A percentile compares a stretch with the other conserved stretches of the same genome.
These are phyloP conservation scores for Yamadazyma sp. DNA, from an alignment of 805 yeast species.

Conservation along the genomic window DNA sequence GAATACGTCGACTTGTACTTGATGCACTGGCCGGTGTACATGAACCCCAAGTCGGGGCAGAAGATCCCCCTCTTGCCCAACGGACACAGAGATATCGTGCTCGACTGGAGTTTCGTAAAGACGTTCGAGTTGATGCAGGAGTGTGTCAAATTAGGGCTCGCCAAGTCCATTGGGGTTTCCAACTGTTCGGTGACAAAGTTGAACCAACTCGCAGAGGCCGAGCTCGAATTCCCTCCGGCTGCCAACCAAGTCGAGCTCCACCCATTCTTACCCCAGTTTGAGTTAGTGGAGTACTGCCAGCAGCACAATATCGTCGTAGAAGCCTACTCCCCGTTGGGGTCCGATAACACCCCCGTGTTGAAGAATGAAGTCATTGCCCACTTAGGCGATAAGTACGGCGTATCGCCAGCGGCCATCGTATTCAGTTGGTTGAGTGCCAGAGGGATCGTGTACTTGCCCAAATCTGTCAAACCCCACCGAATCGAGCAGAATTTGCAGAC, in stretches of 20 bases:
- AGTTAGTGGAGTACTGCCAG: conserved; percentile 55
- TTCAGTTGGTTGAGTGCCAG: conserved; percentile 61
- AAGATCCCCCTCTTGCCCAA: conserved; percentile 42
- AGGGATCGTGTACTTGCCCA: conserved; percentile 49
- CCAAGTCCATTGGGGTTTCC: conserved; percentile 35
- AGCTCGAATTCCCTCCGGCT: conserved; percentile 28
- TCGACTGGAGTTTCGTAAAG: conserved; percentile 26
- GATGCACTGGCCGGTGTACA: conserved; percentile 85
- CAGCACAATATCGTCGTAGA: conserved; percentile 57
- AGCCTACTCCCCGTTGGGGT: conserved; percentile 74
- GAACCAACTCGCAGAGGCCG: conserved; percentile 30
- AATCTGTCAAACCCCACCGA: conserved; percentile 26
- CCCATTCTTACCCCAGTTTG: conserved; percentile 59
- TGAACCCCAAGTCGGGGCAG: conserved; percentile 75
- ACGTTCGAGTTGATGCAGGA: conserved; percentile 25
- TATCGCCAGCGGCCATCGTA: conserved; percentile 49
- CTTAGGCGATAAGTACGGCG: conserved; percentile 43
- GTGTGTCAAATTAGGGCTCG: conserved; percentile 7
- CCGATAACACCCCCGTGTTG: conserved; percentile 48
- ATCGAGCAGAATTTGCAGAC: conserved; percentile 35
- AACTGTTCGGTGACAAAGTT: conserved; percentile 30
- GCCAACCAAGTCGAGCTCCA: conserved; percentile 37
- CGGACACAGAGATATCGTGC: conserved; percentile 30
- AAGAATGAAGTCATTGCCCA: conserved; percentile 40
- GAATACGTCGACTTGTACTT: conserved; percentile 80